Evolutionary conservation across 163 green algal genomes (phyloP), one percentile per base, ranked within the genome.

Genomic region (Scenedesmus sp.): DNA sequence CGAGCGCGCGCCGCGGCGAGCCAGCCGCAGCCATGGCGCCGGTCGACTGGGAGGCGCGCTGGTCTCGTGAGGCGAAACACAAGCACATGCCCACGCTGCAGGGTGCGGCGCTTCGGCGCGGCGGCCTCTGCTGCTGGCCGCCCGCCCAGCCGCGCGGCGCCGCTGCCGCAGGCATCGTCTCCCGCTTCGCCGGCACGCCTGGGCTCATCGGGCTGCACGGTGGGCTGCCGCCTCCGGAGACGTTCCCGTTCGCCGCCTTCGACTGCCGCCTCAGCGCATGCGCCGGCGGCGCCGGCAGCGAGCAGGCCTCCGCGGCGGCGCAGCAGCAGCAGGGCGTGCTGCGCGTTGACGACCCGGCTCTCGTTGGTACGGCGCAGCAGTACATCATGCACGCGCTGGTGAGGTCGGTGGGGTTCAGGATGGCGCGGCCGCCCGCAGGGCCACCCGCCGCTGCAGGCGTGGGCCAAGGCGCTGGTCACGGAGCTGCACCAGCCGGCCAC

Each of bases 191-290:
- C 14, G 11, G n/a, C 20, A 50, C 76, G 20, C 53, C 70, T 26
- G 78, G 42, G 14, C 14, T 81, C 22, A 77, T 85, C 45, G 70
- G 51, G 51, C 81, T 85, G 78, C 70, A 85, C 34, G 78, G 78
- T 9, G 78, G 78, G 6, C 33, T 85, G 28, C 78, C 78, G 17
- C 78, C 78, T 1, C 28, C 60, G 24, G 63, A 78, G 7, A 24
- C 63, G 0, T 84, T 84, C 42, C 78, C 78, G 6, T 75, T 84
- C 26, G 60, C 63, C 20, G 60, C 60, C 20, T 53, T 84, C 42
- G 39, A 31, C 11, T 60, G 47, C 33, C 58, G 26, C 17, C 39
- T 80, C 5, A 6, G 39, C 10, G 39, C 7, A 47, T 6, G 39
- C 39, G 39, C 7, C 39, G 39, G 39, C n/a, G n/a, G n/a, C n/a